Base-by-base conservation (phyloP, 352 stramenopile species). In the Halophytophthora batemanensis region DNA sequence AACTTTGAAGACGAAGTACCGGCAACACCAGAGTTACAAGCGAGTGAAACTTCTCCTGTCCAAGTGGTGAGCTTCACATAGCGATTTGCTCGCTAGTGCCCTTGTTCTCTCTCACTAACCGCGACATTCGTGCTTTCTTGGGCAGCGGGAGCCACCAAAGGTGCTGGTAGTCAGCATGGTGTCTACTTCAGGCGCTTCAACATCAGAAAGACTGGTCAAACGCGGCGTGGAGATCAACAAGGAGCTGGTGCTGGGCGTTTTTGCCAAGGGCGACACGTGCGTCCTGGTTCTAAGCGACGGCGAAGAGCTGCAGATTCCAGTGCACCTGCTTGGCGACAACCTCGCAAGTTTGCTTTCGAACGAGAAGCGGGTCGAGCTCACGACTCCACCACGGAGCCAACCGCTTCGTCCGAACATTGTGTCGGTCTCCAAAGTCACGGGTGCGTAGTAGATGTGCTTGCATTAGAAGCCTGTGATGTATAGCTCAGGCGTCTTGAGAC, bases 211-310 rank as follows among this genome's bases (percentile, higher is more conserved):
- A 17, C 57, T 91, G 28, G 64, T 91, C 14, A 83, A 82, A 50
- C 76, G 81, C 37, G 74, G 81, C 36, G 64, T 88, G 10, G 72
- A 85, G 22, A 49, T 87, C 25, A 47, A 67, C 29, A 73, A 56
- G 18, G 78, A 87, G 14, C 41, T 91, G 2, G 54, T 71, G 34
- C 36, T 91, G 29, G 81, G 81, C 11, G 25, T 50, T 4, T 81
- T 91, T 23, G 53, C 54, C 15, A 64, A 74, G 45, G 81, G 80
- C 33, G 77, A 91, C 28, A 68, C 69, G 2, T 91, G 81, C 44
- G 60, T 91, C 13, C 47, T 92, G 19, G 60, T 92, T 22, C 37
- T 92, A 38, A 92, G 71, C 50, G 64, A 92, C 34, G 81, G 81
- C 12, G 81, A 92, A 71, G 78, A 90, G 40, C 57, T 92, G 12